Base-by-base conservation (phyloP, 176 grass and related monocot species). In the maize (Zea mays) region DNA sequence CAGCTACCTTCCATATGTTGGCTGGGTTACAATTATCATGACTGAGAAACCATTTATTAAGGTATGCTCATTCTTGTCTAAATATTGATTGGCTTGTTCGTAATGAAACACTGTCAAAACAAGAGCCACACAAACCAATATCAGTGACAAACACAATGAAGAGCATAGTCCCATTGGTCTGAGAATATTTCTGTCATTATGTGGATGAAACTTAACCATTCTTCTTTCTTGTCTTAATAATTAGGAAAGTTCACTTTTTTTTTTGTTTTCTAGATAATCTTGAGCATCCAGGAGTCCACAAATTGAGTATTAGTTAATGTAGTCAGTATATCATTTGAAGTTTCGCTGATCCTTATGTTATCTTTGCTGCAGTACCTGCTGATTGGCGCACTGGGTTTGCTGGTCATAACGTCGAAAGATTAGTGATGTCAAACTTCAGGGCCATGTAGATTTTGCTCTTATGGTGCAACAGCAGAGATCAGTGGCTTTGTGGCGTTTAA, bases 41-140 rank as follows among this genome's bases (percentile, higher is more conserved):
- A 94, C 86, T 33, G 88, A 91, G 83, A 94, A 94, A 57, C 91
- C 88, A 40, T 50, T 93, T 77, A 81, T 93, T 46, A 93, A 93
- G 85, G 91, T 94, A 83, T 47, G 79, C 10, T 68, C 20, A 59
- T 61, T 79, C 38, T 43, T 17, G 65, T 67, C 35, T 69, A 16
- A 59, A 71, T 78, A 66, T 71, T 43, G 17, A 62, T 67, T 14
- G 5, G 2, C 40, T 36, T 64, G 14, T 12, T 63, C 61, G 12
- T 63, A 15, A 13, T 1, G 37, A 13, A 38, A 14, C 62, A 16
- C 3, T 35, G 5, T 15, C 36, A 6, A 5, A 16, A 38, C 5
- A 1, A 16, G 13, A 16, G 34, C 2, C 13, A 39, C 34, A 64
- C 34, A 64, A 62, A 64, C 34, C 35, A 38, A 34, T 64, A 6